Percentiles rank a stretch among this genome's conserved stretches.
Conservation (phyloP, 495 filamentous ascomycete genomes). For the Oleoguttula mirabilis region DNA sequence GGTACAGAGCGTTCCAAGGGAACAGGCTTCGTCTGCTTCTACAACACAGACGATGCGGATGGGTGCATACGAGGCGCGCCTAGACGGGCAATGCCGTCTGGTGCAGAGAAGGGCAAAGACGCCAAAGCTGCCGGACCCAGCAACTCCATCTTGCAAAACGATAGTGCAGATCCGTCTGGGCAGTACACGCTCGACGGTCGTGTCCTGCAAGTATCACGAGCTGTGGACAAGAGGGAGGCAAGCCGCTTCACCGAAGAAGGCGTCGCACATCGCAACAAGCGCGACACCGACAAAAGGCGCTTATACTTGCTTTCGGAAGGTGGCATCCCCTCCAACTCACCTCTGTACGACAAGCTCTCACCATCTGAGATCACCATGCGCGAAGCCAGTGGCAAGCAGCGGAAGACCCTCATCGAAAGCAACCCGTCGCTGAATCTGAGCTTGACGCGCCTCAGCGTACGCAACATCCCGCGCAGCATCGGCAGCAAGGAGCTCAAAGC, state of each 20-base stretch:
- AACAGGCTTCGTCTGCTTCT: slow-evolving; percentile 92
- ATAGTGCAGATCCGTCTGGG: slow-evolving; percentile 60
- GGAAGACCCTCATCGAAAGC: slow-evolving; percentile 75
- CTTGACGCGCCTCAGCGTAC: slow-evolving; percentile 82
- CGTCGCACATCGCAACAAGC: slow-evolving; percentile 47
- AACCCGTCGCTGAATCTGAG: slow-evolving; percentile 85
- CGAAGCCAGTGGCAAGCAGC: slow-evolving; percentile 76
- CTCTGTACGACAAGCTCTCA: slow-evolving; percentile 61
- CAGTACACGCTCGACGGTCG: slow-evolving; percentile 83
- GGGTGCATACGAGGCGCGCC: slow-evolving; percentile 65
- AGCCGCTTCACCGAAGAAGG: slow-evolving; percentile 58
- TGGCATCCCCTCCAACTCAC: slow-evolving; percentile 55
- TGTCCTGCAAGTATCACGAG: slow-evolving; percentile 68
- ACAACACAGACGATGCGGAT: slow-evolving; percentile 56
- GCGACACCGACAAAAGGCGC: slow-evolving; percentile 80
- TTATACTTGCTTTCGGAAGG: slow-evolving; percentile 85
- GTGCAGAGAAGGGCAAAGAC: slow-evolving; percentile 12
- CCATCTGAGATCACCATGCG: slow-evolving; percentile 76
- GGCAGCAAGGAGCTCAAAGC: slow-evolving; percentile 83
- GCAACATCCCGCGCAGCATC: slow-evolving; percentile 78
- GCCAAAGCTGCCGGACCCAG: slow-evolving; percentile 5
- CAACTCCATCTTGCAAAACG: slow-evolving; percentile 68
- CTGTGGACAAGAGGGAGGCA: slow-evolving; percentile 72
- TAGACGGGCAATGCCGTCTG: slow-evolving; percentile 24
- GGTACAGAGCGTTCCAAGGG: slow-evolving; percentile 76